Evolutionary conservation across 495 filamentous ascomycete genomes (phyloP).

Genomic region (Aspergillus homomorphus): DNA sequence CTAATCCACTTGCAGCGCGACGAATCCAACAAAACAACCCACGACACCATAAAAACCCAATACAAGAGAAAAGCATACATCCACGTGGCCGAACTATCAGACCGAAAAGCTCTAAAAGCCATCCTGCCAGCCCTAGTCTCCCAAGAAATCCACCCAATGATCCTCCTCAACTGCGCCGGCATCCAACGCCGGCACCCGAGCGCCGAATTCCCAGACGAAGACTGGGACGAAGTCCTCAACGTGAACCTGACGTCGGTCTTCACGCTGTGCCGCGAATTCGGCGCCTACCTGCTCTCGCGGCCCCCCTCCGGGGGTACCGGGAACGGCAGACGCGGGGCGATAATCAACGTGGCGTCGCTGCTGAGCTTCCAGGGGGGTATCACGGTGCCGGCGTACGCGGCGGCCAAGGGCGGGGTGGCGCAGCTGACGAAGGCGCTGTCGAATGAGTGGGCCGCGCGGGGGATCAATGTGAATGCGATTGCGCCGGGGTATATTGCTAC

Average conservation of each 20-base stretch:
- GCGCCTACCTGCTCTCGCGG: slow-evolving; percentile 81
- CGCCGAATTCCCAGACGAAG: slow-evolving; percentile 53
- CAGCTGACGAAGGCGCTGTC: slow-evolving; percentile 85
- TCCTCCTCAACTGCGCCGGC: slow-evolving; percentile 82
- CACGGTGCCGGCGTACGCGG: slow-evolving; percentile 87
- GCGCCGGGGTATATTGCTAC: slow-evolving; percentile 84
- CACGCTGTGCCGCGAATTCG: slow-evolving; percentile 76
- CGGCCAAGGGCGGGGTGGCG: slow-evolving; percentile 80
- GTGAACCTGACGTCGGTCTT: slow-evolving; percentile 84
- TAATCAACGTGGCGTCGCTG: slow-evolving; percentile 84
- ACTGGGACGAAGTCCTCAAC: slow-evolving; percentile 70
- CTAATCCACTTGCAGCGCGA: not conserved
- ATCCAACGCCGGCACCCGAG: slow-evolving; percentile 79
- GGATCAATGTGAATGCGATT: slow-evolving; percentile 78
- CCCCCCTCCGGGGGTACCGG: slow-evolving; percentile 27
- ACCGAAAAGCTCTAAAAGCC: slow-evolving; percentile 39
- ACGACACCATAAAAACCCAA: not conserved
- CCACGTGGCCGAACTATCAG: slow-evolving; percentile 70
- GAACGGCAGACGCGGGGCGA: slow-evolving; percentile 64
- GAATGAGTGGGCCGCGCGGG: slow-evolving; percentile 80
- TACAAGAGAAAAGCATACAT: slow-evolving; percentile 34
- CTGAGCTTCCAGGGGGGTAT: slow-evolving; percentile 89
- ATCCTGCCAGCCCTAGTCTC: slow-evolving; percentile 57
- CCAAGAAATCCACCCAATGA: slow-evolving; percentile 51
- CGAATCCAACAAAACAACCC: not conserved